phyloP scores from a whole-genome alignment of 1,284 basidiomycete genomes.

The Naganishia sp. region DNA sequence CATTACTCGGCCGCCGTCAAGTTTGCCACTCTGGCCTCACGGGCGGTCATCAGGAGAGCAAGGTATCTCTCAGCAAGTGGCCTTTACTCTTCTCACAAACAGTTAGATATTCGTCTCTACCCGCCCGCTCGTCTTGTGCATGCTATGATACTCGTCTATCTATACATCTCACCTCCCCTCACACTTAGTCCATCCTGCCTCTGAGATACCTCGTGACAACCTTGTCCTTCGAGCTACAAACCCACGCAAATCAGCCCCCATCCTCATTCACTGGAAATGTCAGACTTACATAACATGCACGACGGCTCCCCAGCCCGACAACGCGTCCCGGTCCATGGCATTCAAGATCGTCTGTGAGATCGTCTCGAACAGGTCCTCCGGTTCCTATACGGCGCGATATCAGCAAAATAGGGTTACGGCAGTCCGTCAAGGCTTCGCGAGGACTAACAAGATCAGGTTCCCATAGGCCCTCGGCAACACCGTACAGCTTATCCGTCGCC shows the following conservation, averaged over 20 bases:
- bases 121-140: not conserved
- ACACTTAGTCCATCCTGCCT: slow-evolving; percentile 78
- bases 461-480: slow-evolving; percentile 98
- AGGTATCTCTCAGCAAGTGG: too few relatives aligned
- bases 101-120: not conserved
- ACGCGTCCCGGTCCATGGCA: slow-evolving; percentile 93
- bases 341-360: slow-evolving; percentile 95
- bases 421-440: not conserved
- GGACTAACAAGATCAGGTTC: slow-evolving; percentile 78
- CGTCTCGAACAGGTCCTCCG: slow-evolving; percentile 98
- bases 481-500: slow-evolving; percentile 88
- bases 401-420: not conserved
- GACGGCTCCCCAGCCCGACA: slow-evolving; percentile 93
- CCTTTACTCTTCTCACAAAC: too few relatives aligned
- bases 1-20: too few relatives aligned
- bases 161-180: not conserved
- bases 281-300: slow-evolving; percentile 88
- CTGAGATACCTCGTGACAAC: slow-evolving; percentile 82
- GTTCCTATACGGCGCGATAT: slow-evolving; percentile 58
- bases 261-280: not conserved
- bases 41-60: too few relatives aligned
- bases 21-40: too few relatives aligned
- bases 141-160: not conserved
- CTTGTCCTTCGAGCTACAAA: slow-evolving; percentile 75
- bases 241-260: not conserved